These are phyloP conservation scores for Colletotrichum camelliae DNA, from an alignment of 2,329 filamentous ascomycete genomes.

Conservation along the genomic window DNA sequence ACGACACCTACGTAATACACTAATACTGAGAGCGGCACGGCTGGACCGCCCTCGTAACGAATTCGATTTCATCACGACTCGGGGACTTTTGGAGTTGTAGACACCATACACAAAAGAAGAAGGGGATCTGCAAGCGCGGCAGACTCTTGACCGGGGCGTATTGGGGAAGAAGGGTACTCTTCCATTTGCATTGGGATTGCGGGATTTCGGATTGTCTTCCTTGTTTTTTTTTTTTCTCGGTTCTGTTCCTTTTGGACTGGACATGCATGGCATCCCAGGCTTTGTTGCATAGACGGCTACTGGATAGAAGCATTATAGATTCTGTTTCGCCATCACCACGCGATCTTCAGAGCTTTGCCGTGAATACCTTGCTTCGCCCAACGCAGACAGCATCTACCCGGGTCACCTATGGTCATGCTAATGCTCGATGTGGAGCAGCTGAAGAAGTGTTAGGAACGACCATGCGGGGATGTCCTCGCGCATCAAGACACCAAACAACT, in stretches of 20 bases:
- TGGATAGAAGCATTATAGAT: conserved; percentile 20
- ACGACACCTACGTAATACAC: conserved; percentile 9
- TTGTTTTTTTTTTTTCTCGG: background rate
- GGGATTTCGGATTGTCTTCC: background rate
- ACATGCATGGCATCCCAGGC: conserved; percentile 10
- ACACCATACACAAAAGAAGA: background rate
- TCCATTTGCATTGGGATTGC: conserved; percentile 1
- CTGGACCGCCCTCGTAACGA: conserved; percentile 19
- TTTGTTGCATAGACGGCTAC: conserved; percentile 13
- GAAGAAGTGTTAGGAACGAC: background rate
- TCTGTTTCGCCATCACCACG: background rate
- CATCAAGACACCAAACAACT: background rate
- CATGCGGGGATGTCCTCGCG: background rate
- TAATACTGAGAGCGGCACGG: conserved; percentile 20
- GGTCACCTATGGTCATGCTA: background rate
- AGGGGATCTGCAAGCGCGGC: background rate
- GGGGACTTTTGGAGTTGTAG: background rate
- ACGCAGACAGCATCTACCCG: background rate
- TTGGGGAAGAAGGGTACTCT: background rate
- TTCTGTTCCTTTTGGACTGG: background rate
- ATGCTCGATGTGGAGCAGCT: background rate
- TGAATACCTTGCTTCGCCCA: background rate
- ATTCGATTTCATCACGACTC: background rate
- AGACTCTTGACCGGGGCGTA: conserved; percentile 3
- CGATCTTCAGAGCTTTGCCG: background rate